Evolutionary conservation across 331 rosid genomes (phyloP).

Genomic region (Phaseolus coccineus): DNA sequence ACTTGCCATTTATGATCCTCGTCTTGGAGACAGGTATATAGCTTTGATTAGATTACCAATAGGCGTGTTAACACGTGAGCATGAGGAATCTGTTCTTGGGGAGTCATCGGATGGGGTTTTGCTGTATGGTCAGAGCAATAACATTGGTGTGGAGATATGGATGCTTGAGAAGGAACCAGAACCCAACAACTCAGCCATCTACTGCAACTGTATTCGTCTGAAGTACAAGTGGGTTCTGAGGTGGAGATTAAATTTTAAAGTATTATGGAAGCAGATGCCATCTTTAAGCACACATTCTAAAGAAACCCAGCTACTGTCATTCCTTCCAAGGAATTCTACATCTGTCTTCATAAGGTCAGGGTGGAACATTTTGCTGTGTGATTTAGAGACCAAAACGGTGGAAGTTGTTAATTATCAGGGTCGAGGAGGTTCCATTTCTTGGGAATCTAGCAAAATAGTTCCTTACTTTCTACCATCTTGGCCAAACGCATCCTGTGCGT

Average conservation of each 20-base stretch:
- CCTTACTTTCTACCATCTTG: constrained; percentile 77
- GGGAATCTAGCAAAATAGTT: constrained; percentile 70
- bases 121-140: constrained; percentile 82
- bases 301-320: constrained; percentile 67
- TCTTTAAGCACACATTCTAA: constrained; percentile 53
- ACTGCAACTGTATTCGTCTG: constrained; percentile 40
- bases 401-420: constrained; percentile 60
- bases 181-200: constrained; percentile 37
- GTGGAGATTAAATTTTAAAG: constrained; percentile 59
- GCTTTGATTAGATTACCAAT: constrained; percentile 62
- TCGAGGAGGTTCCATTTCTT: constrained; percentile 61
- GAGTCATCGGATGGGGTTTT: constrained; percentile 76
- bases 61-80: constrained; percentile 62
- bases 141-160: constrained; percentile 80
- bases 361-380: constrained; percentile 58
- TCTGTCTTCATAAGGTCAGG: constrained; percentile 68
- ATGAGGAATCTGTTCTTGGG: constrained; percentile 77
- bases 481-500: constrained; percentile 57
- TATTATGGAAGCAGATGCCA: constrained; percentile 69
- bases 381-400: constrained; percentile 55
- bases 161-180: constrained; percentile 57
- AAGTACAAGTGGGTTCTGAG: constrained; percentile 58
- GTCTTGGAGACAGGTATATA: constrained; percentile 64
- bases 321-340: constrained; percentile 63
- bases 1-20: constrained; percentile 77